Evolutionary conservation across 768 basidiomycete genomes (phyloP).

Genomic region (Lyophyllum semitale): DNA sequence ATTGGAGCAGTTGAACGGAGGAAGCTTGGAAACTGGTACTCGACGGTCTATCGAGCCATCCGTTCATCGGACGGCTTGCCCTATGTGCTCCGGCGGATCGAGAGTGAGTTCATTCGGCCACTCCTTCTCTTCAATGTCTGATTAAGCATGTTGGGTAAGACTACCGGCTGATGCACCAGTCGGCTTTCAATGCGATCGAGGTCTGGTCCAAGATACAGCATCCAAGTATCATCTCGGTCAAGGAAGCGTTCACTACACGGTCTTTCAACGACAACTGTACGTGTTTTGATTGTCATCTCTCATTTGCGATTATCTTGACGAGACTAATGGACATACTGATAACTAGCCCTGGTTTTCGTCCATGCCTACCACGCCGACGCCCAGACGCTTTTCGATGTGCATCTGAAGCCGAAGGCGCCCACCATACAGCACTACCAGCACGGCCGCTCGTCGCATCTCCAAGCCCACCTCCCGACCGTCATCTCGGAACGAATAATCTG

Average conservation of each 20-base stretch:
- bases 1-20: slow-evolving; percentile 55
- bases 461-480: slow-evolving; percentile 24
- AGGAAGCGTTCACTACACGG: slow-evolving; percentile 94
- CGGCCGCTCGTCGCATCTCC: slow-evolving; percentile 23
- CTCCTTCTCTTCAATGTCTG: slow-evolving; percentile 7
- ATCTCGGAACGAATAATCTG: slow-evolving; percentile 85
- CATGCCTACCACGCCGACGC: slow-evolving; percentile 89
- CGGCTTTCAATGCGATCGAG: slow-evolving; percentile 82
- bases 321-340: background rate
- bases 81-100: slow-evolving; percentile 81
- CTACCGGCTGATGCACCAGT: slow-evolving; percentile 79
- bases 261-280: slow-evolving; percentile 91
- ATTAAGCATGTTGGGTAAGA: slow-evolving; percentile 45
- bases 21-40: slow-evolving; percentile 84
- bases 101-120: slow-evolving; percentile 56
- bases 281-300: slow-evolving; percentile 26
- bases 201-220: slow-evolving; percentile 84
- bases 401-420: slow-evolving; percentile 62
- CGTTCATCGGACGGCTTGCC: slow-evolving; percentile 74
- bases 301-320: background rate
- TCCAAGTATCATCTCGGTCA: slow-evolving; percentile 79
- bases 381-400: slow-evolving; percentile 76
- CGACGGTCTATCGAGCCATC: slow-evolving; percentile 82
- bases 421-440: slow-evolving; percentile 22
- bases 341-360: slow-evolving; percentile 82